Base-by-base conservation (phyloP, 2,329 filamentous ascomycete species). In the Ascocoryne sarcoides region DNA sequence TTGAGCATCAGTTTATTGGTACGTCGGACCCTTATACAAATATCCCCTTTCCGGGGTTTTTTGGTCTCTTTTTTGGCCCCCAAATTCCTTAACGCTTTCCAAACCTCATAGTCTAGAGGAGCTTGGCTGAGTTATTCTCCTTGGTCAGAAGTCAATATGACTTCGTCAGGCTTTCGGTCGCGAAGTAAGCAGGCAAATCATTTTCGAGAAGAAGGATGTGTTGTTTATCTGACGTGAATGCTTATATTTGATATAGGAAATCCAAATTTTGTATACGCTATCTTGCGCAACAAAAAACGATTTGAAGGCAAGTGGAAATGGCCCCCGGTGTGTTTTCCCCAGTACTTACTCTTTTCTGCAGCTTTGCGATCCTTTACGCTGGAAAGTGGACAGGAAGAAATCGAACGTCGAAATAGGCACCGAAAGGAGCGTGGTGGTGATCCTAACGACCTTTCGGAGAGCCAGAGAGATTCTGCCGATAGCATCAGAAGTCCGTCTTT, bases 321-420 rank as follows among this genome's bases (percentile, higher is more conserved):
- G 14, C 4, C 21, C 14, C 26, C 9, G 14, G 14, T 8, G 5
- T 36, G 16, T 2, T 2, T 20, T 9, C n/a, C 7, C 19, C 26
- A 9, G 14, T 12, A 36, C 5, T 21, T 21, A 20, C 26, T 12
- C 52, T 15, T 32, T 17, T 33, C 5, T 26, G 2, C 37, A 59
- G 84, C 84, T 1, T 65, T 96, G 29, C 78, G 89, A 18, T 78
- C 81, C 10, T 94, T 96, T 54, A 96, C 90, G 0, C 70, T 96
- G 1, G 90, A 96, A 58, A 92, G 84, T 54, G 92, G 86, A 0
- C 84, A 92, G 56, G 83, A 90, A 60, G 90, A 96, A 59, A 83
- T 96, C 19, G 86, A 95, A 59, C 79, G 84, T 40, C 76, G 84
- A 46, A 82, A 79, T 45, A 76, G 83, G 47, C 72, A 74, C 43